Conservation (phyloP, 192 early-diverging fungal genomes). For the Coemansia sp. region DNA sequence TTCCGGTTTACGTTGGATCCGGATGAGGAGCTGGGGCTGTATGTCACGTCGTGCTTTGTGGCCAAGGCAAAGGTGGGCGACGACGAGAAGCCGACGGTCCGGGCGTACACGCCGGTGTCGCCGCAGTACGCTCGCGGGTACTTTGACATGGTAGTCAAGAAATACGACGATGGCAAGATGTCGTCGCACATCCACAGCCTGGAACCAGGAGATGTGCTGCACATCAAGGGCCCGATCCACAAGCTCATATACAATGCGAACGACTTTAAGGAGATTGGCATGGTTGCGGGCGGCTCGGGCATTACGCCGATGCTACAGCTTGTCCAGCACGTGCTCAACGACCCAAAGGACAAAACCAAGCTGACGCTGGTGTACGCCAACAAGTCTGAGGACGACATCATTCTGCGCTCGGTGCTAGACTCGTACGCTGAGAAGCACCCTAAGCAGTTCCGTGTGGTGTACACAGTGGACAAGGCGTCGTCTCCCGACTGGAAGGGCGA, state of each 20-base stretch:
- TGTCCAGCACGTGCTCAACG: constrained; percentile 62
- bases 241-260: constrained; percentile 70
- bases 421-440: constrained; percentile 57
- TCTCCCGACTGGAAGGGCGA: constrained; percentile 67
- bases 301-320: constrained; percentile 85
- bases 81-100: constrained; percentile 67
- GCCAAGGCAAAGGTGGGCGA: constrained; percentile 62
- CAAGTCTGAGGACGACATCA: constrained; percentile 73
- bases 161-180: constrained; percentile 70
- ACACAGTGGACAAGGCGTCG: constrained; percentile 63
- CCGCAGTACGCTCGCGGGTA: constrained; percentile 57
- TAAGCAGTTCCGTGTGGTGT: constrained; percentile 67
- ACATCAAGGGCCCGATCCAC: constrained; percentile 79
- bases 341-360: constrained; percentile 69
- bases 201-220: constrained; percentile 70
- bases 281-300: constrained; percentile 87
- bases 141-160: constrained; percentile 82
- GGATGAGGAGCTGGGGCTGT: constrained; percentile 65
- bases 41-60: constrained; percentile 76
- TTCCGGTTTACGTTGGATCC: constrained; percentile 72
- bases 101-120: constrained; percentile 82
- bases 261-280: constrained; percentile 64
- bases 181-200: constrained; percentile 65
- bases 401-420: constrained; percentile 70
- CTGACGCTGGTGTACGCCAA: constrained; percentile 78